These are phyloP conservation scores for Quercus phellos DNA, from an alignment of 331 rosid genomes.

Conservation along the genomic window DNA sequence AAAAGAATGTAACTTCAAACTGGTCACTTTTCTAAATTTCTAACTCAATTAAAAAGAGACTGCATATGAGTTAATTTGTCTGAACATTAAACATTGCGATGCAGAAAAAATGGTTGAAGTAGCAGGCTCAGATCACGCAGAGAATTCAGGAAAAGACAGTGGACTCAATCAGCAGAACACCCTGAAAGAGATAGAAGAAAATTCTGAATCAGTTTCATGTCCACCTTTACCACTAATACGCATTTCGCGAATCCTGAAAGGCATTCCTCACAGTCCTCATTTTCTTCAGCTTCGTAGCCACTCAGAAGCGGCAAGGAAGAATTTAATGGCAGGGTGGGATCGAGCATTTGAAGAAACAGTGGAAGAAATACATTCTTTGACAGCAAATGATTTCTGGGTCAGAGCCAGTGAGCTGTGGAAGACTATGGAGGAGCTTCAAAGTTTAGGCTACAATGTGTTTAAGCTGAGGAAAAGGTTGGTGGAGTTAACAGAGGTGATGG, in stretches of 20 bases:
- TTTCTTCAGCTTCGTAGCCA: constrained; percentile 8
- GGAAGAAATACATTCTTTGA: not conserved
- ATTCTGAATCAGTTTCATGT: not conserved
- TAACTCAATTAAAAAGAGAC: too few species aligned
- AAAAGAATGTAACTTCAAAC: too few species aligned
- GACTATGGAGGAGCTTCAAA: constrained; percentile 24
- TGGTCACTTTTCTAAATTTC: too few species aligned
- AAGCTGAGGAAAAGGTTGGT: constrained; percentile 16
- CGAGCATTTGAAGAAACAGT: constrained; percentile 20
- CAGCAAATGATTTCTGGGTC: not conserved
- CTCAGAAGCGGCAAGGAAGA: constrained; percentile 6
- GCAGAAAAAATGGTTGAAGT: not conserved
- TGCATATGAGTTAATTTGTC: too few species aligned
- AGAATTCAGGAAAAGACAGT: not conserved
- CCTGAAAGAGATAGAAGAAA: not conserved
- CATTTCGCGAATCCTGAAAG: constrained; percentile 14
- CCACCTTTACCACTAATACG: not conserved
- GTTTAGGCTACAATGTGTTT: constrained; percentile 25
- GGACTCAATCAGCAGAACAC: not conserved
- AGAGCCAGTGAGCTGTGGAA: constrained; percentile 5
- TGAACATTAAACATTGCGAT: not conserved
- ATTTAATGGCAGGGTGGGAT: constrained; percentile 22
- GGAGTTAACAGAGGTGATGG: constrained; percentile 7
- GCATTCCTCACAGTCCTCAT: constrained; percentile 25
- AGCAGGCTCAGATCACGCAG: not conserved